A percentile compares a stretch with the other conserved stretches of the same genome.
Evolutionary conservation across 2,329 filamentous ascomycete species (phyloP).

Genomic region (Aspergillus novoparasiticus): DNA sequence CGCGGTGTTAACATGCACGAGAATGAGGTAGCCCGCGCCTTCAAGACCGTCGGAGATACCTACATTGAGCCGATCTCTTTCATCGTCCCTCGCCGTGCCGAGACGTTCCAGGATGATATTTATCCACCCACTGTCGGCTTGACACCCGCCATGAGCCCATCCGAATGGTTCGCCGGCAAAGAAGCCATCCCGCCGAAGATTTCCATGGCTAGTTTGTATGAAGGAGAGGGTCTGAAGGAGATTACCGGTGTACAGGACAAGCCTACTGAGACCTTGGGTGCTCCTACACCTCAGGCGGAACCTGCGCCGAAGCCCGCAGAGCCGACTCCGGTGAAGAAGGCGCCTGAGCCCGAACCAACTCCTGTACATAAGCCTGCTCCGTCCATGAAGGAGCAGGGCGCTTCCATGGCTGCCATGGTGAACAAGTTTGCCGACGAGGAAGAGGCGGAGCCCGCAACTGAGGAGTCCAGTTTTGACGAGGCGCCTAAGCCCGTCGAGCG

Average conservation of each 20-base stretch:
- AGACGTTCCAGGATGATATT: constrained; percentile 96
- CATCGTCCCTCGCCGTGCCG: constrained; percentile 88
- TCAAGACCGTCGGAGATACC: constrained; percentile 92
- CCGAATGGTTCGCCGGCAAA: constrained; percentile 87
- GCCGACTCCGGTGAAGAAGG: constrained; percentile 36
- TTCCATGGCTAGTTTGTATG: constrained; percentile 88
- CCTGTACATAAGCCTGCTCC: constrained; percentile 58
- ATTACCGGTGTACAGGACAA: constrained; percentile 55
- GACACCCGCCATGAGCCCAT: constrained; percentile 76
- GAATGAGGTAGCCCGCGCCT: constrained; percentile 92
- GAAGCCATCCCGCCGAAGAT: constrained; percentile 85
- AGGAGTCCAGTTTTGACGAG: constrained; percentile 84
- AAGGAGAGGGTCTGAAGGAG: constrained; percentile 78
- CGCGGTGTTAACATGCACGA: constrained; percentile 95
- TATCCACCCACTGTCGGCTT: constrained; percentile 82
- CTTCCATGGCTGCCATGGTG: constrained; percentile 81
- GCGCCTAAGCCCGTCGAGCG: constrained; percentile 74
- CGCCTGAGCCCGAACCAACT: constrained; percentile 36
- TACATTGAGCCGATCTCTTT: constrained; percentile 98
- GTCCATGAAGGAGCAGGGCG: constrained; percentile 80
- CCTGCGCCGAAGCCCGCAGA: constrained; percentile 50
- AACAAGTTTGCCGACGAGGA: constrained; percentile 81
- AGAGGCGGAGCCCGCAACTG: constrained; percentile 59
- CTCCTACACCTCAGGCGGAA: constrained; percentile 52
- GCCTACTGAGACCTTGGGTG: constrained; percentile 35